phyloP scores from a whole-genome alignment of 169 alveolate species.

The Babesia sp. region DNA sequence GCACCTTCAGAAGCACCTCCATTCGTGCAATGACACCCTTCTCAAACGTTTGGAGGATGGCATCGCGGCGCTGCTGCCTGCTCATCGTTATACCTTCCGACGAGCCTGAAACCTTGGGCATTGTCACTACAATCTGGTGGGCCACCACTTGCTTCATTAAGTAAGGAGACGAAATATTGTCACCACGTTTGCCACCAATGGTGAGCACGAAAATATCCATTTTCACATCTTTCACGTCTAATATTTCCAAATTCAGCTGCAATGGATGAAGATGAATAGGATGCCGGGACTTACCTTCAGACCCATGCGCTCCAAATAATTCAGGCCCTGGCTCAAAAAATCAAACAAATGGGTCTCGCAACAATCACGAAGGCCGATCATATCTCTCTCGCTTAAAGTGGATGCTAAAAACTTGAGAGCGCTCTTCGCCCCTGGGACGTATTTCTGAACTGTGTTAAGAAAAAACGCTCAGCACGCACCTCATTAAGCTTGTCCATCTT shows the following conservation, averaged over 20 bases:
- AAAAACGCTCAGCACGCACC: neutral
- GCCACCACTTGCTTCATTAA: conserved; percentile 33
- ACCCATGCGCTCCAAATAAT: conserved; percentile 31
- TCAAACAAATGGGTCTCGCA: conserved; percentile 33
- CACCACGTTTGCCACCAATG: conserved; percentile 53
- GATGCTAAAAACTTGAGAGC: conserved; percentile 16
- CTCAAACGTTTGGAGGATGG: conserved; percentile 38
- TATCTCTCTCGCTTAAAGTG: conserved; percentile 16
- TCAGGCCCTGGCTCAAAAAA: conserved; percentile 12
- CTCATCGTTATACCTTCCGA: conserved; percentile 1
- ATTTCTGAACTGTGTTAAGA: neutral
- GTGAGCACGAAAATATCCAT: conserved; percentile 43
- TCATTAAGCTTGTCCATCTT: conserved; percentile 19
- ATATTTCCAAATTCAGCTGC: conserved; percentile 15
- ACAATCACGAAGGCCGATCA: conserved; percentile 14
- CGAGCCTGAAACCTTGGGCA: conserved; percentile 18
- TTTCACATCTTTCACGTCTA: neutral
- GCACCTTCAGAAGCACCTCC: conserved; percentile 37
- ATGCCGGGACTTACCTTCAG: conserved; percentile 16
- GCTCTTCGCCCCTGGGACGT: conserved; percentile 22
- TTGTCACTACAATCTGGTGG: conserved; percentile 30
- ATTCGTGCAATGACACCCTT: conserved; percentile 42
- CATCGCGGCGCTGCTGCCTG: conserved; percentile 18
- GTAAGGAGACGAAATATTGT: neutral
- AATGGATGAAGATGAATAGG: neutral